A percentile compares a stretch with the other conserved stretches of the same genome.
Conservation (phyloP, 768 basidiomycete species). For the Mrakia gelida region DNA sequence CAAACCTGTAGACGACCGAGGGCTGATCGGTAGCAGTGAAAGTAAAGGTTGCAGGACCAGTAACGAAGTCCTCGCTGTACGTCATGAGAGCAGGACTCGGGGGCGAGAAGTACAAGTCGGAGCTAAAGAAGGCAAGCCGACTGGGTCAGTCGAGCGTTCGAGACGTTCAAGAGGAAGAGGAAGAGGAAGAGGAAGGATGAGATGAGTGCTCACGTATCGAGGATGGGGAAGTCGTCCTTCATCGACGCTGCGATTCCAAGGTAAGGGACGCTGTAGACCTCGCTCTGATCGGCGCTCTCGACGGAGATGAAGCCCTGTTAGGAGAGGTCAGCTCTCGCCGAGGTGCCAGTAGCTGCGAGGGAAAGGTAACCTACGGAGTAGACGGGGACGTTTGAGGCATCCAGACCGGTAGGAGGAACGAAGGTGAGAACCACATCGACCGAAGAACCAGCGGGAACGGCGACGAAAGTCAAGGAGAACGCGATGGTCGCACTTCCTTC, state of each 20-base stretch:
- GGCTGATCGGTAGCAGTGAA: constrained; percentile 20
- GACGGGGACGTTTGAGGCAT: constrained; percentile 17
- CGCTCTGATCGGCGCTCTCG: constrained; percentile 14
- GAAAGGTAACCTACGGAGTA: constrained; percentile 10
- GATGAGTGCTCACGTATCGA: constrained; percentile 18
- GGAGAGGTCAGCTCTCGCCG: not conserved
- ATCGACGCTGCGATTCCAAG: constrained; percentile 25
- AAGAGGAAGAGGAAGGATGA: not conserved
- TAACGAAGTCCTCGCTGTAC: not conserved
- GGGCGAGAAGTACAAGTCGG: constrained; percentile 8
- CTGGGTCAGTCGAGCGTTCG: not conserved
- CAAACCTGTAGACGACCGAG: constrained; percentile 20
- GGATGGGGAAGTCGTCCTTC: constrained; percentile 18
- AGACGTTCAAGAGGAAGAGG: too few relatives aligned
- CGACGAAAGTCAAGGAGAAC: constrained; percentile 13
- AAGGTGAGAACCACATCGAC: constrained; percentile 16
- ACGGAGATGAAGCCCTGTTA: constrained; percentile 19
- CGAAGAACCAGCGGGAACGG: not conserved
- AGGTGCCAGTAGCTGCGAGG: not conserved
- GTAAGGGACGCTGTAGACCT: constrained; percentile 21
- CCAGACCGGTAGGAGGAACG: constrained; percentile 19
- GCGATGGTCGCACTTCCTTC: constrained; percentile 13
- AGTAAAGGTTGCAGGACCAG: not conserved
- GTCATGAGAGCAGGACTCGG: constrained; percentile 11
- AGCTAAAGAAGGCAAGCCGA: not conserved